Evolutionary conservation across 2,329 filamentous ascomycete genomes (phyloP).

Genomic region (Graphiopsis chlorocephala): DNA sequence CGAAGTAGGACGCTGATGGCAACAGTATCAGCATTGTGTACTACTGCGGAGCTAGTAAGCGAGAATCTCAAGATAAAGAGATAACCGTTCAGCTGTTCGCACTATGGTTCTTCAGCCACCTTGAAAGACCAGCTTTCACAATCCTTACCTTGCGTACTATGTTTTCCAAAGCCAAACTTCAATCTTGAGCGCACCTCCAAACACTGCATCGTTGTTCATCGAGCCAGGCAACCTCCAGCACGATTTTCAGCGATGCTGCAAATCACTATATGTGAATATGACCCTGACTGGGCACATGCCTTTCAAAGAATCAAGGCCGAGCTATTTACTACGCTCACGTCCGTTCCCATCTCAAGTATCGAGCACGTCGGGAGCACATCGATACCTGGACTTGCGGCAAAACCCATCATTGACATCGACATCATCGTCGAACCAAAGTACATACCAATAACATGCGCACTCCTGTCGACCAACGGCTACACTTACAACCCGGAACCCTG

Average conservation of each 20-base stretch:
- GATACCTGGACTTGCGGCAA: neutral
- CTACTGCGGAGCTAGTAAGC: neutral
- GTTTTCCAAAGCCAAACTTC: neutral
- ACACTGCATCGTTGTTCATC: neutral
- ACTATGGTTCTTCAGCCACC: neutral
- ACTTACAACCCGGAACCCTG: neutral
- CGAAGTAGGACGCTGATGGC: neutral
- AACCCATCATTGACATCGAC: neutral
- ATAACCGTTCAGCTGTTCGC: neutral
- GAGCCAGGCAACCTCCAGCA: neutral
- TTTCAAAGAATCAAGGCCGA: neutral
- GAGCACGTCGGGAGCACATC: constrained; percentile 4
- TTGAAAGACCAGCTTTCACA: neutral
- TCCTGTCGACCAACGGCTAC: neutral
- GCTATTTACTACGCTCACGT: neutral
- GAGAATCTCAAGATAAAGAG: neutral
- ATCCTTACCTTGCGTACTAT: neutral
- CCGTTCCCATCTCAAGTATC: neutral
- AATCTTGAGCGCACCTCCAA: neutral
- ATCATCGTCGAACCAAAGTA: constrained; percentile 1
- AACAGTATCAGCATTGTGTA: neutral
- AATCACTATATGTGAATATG: neutral
- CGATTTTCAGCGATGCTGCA: neutral
- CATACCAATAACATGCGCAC: neutral
- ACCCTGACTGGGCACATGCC: neutral